A percentile compares a stretch with the other conserved stretches of the same genome.
phyloP scores from a whole-genome alignment of 1,284 basidiomycete species.

The Ganoderma meredithae region DNA sequence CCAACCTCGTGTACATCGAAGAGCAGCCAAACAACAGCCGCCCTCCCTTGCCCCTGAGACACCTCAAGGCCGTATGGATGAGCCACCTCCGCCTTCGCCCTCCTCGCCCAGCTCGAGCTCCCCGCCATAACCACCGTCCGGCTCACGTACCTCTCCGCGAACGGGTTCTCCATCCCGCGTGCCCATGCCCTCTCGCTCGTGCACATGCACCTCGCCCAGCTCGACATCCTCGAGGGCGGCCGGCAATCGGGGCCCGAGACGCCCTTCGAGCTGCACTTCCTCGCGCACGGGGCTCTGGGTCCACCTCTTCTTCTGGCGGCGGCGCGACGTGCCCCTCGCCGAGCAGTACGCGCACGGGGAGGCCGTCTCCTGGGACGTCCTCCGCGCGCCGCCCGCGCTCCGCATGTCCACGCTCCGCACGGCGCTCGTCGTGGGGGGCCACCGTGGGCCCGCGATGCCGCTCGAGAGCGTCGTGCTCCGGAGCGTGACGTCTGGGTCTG shows the following conservation, averaged over 20 bases:
- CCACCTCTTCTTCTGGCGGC: neutral
- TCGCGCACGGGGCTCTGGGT: neutral
- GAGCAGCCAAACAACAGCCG: neutral
- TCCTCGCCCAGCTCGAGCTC: neutral
- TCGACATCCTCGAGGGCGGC: constrained; percentile 2
- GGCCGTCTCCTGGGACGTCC: neutral
- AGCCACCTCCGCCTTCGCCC: neutral
- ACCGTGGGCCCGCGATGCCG: neutral
- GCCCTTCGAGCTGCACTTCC: neutral
- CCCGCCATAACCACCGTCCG: neutral
- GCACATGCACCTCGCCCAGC: neutral
- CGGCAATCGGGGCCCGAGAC: neutral
- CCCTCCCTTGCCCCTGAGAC: neutral
- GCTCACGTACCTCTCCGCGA: neutral
- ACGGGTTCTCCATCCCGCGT: neutral
- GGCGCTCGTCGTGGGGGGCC: neutral
- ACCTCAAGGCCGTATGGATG: neutral
- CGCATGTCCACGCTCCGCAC: neutral
- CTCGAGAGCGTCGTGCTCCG: constrained; percentile 2
- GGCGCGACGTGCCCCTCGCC: neutral
- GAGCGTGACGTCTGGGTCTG: neutral
- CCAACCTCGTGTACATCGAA: neutral
- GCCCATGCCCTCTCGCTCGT: neutral
- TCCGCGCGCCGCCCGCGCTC: neutral
- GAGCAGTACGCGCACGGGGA: neutral